A percentile compares a stretch with the other conserved stretches of the same genome.
phyloP scores from a whole-genome alignment of 1,284 basidiomycete species.

The Cutaneotrichosporon mucoides region DNA sequence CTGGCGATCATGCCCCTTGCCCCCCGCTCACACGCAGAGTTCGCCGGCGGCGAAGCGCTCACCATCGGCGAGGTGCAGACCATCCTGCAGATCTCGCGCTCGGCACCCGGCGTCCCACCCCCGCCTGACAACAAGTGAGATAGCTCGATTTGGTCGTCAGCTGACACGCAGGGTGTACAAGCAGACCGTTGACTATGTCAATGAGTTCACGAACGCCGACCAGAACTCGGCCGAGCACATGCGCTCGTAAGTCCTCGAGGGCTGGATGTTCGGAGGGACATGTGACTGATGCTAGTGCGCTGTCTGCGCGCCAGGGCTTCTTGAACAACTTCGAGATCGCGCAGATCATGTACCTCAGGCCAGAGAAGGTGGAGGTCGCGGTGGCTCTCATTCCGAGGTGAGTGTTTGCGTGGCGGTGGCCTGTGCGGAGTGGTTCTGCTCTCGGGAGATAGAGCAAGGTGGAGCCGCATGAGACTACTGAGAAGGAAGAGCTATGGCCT shows the following conservation, averaged over 20 bases:
- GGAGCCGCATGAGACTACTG: too few species aligned
- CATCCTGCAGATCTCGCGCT: constrained; percentile 29
- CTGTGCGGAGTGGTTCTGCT: too few species aligned
- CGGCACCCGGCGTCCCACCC: constrained; percentile 32
- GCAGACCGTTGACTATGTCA: constrained; percentile 36
- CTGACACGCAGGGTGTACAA: constrained; percentile 38
- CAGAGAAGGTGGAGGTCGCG: constrained; percentile 40
- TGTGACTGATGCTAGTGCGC: constrained; percentile 20
- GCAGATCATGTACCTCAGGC: constrained; percentile 44
- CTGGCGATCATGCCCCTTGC: too few species aligned
- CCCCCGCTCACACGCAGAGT: constrained; percentile 24
- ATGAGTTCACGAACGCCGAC: constrained; percentile 36
- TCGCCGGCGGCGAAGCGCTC: constrained; percentile 40
- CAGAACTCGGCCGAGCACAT: constrained; percentile 33
- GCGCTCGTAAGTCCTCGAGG: constrained; percentile 34
- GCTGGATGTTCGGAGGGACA: background rate
- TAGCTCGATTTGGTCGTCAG: background rate
- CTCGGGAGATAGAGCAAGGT: too few species aligned
- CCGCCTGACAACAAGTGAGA: constrained; percentile 45
- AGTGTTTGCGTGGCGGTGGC: background rate
- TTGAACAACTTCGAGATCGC: constrained; percentile 46
- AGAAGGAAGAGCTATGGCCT: too few species aligned
- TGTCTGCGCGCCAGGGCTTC: constrained; percentile 32
- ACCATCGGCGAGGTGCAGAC: constrained; percentile 40
- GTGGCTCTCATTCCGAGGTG: constrained; percentile 43